Evolutionary conservation across 2,329 filamentous ascomycete genomes (phyloP), one percentile per base, ranked within the genome.

Genomic region (Lachnellula suecica): DNA sequence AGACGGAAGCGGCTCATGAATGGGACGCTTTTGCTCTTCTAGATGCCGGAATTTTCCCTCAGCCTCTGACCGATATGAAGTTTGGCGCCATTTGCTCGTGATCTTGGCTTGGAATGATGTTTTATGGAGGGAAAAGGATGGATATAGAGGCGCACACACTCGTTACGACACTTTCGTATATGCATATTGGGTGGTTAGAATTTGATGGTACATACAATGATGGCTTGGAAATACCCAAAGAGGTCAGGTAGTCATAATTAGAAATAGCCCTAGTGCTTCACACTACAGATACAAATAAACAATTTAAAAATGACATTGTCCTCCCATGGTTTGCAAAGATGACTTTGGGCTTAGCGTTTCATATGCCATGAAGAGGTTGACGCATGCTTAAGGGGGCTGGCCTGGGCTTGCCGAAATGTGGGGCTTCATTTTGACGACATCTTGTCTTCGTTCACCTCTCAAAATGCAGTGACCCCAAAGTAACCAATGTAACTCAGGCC

Each of bases 1-100:
- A 83, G 70, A 81, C 79, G 0, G 77, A 82, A 59, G 55, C 56
- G 0, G 72, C 75, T 3, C 70, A 74, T 37, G 79, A 81, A 59
- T 82, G 79, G 77, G 78, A 82, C 63, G 72, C 74, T 22, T 75
- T 76, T 52, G 66, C 65, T 23, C 65, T 81, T 9, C 66, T 79
- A 17, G 74, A 77, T 55, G 72, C 70, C 24, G 78, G 78, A 0
- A 57, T 82, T 10, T 81, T 81, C 61, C 79, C 79, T 4, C 69
- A 74, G 47, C 72, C 73, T 5, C 58, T 74, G 34, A 66, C 59
- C 6, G 52, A 56, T 40, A 48, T 52, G 19, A 42, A 56, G 31
- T 63, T 59, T 38, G 20, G 29, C 31, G 24, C 55, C 19, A 63
- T 64, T 43, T 65, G 63, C 44, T 60, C 61, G n/a, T 60, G 23